phyloP scores from a whole-genome alignment of 108 stramenopile genomes.

The Craspedostauros australis region DNA sequence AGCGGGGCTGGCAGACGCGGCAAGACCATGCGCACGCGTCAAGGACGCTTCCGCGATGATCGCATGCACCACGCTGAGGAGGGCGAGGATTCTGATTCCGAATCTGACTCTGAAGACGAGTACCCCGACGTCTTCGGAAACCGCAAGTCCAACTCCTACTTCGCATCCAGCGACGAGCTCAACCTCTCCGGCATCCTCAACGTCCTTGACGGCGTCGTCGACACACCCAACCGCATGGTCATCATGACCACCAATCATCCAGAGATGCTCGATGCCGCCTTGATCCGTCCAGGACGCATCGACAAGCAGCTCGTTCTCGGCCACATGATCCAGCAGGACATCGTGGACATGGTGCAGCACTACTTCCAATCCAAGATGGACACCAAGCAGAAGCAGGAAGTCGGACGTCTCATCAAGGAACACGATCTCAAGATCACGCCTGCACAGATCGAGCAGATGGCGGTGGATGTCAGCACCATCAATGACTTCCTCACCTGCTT shows the following conservation, averaged over 20 bases:
- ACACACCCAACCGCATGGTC: conserved; percentile 60
- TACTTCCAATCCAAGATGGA: conserved; percentile 38
- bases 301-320: conserved; percentile 54
- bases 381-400: neutral
- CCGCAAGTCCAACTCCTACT: no score
- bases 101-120: no score
- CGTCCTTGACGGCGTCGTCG: conserved; percentile 67
- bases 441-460: conserved; percentile 26
- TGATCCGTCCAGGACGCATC: conserved; percentile 69
- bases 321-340: conserved; percentile 24
- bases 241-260: conserved; percentile 70
- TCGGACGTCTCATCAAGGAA: conserved; percentile 3
- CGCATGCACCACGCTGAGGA: no score
- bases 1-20: neutral
- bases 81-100: no score
- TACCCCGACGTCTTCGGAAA: no score
- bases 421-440: conserved; percentile 15
- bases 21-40: neutral
- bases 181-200: conserved; percentile 49
- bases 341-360: conserved; percentile 38
- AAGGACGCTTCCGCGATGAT: no score
- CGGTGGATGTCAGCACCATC: conserved; percentile 12
- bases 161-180: no score
- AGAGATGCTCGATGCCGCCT: conserved; percentile 56
- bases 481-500: conserved; percentile 11